Conservation (phyloP, 2,329 filamentous ascomycete genomes). For the Tolypocladium album region DNA sequence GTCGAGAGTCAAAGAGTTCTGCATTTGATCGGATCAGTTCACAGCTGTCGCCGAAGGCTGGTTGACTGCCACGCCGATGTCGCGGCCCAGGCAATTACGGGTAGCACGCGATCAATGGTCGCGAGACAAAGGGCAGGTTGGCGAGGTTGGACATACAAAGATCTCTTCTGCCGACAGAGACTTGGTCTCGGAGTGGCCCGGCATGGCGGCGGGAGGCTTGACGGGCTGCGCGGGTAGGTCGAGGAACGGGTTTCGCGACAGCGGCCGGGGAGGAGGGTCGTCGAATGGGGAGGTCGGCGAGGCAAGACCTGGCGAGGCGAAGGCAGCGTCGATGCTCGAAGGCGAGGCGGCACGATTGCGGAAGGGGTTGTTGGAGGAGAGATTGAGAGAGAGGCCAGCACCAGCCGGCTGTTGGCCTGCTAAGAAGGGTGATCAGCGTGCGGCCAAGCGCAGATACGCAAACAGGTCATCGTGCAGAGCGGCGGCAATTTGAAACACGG, state of each 20-base stretch:
- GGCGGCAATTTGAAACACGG: constrained; percentile 11
- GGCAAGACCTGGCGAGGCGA: constrained; percentile 24
- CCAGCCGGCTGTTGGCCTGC: constrained; percentile 8
- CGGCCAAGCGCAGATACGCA: neutral
- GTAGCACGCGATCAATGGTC: neutral
- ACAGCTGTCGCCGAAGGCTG: neutral
- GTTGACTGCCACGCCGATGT: neutral
- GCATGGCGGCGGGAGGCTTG: constrained; percentile 38
- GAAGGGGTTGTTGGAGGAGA: constrained; percentile 75
- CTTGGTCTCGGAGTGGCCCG: constrained; percentile 32
- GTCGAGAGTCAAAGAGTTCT: neutral
- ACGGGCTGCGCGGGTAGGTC: constrained; percentile 37
- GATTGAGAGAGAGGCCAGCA: constrained; percentile 47
- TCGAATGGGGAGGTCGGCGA: constrained; percentile 46
- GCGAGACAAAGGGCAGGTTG: constrained; percentile 4
- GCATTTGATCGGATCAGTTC: neutral
- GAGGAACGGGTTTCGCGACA: constrained; percentile 68
- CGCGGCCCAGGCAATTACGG: neutral
- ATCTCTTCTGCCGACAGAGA: constrained; percentile 55
- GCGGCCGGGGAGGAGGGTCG: constrained; percentile 47
- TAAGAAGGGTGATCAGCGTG: constrained; percentile 4
- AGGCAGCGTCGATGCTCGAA: constrained; percentile 21
- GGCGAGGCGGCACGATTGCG: constrained; percentile 63
- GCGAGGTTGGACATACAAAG: constrained; percentile 51
- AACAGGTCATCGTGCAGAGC: neutral